A percentile compares a stretch with the other conserved stretches of the same genome.
Conservation (phyloP, 768 basidiomycete genomes). For the Rhizopogon roseolus region DNA sequence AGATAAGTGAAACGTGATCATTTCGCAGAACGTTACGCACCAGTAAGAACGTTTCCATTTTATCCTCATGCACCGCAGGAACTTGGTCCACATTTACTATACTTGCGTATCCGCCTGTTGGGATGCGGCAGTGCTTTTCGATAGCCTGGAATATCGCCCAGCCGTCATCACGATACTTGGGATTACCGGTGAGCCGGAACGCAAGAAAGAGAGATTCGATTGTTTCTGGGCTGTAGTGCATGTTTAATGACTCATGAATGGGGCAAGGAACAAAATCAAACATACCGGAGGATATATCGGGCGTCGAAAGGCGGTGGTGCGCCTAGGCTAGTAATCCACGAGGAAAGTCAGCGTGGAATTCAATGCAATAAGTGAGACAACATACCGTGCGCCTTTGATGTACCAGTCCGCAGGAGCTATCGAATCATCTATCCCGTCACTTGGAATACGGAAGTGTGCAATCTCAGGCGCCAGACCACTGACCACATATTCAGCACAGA, state of each 20-base stretch:
- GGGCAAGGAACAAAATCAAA: slow-evolving; percentile 2
- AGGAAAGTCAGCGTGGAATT: not conserved
- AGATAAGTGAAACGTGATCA: not conserved
- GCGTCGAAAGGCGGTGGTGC: slow-evolving; percentile 62
- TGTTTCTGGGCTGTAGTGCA: slow-evolving; percentile 74
- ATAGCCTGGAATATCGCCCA: slow-evolving; percentile 92
- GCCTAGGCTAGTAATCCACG: slow-evolving; percentile 15
- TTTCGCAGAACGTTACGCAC: slow-evolving; percentile 34
- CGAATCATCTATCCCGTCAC: slow-evolving; percentile 42
- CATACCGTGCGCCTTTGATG: slow-evolving; percentile 76
- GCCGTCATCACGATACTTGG: slow-evolving; percentile 73
- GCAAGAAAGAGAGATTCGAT: slow-evolving; percentile 92
- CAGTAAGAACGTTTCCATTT: slow-evolving; percentile 96
- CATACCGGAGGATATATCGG: slow-evolving; percentile 84
- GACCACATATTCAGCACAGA: not conserved
- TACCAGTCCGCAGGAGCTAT: slow-evolving; percentile 70
- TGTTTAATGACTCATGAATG: not conserved
- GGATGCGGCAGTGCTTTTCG: slow-evolving; percentile 71
- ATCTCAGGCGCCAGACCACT: slow-evolving; percentile 90
- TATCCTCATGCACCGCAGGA: slow-evolving; percentile 67
- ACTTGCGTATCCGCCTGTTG: slow-evolving; percentile 80
- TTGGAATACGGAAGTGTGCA: slow-evolving; percentile 72
- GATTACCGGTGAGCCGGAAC: slow-evolving; percentile 83
- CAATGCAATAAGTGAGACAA: not conserved
- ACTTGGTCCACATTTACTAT: slow-evolving; percentile 81